Conservation (phyloP, 768 basidiomycete species). For the Lyophyllum decastes region DNA sequence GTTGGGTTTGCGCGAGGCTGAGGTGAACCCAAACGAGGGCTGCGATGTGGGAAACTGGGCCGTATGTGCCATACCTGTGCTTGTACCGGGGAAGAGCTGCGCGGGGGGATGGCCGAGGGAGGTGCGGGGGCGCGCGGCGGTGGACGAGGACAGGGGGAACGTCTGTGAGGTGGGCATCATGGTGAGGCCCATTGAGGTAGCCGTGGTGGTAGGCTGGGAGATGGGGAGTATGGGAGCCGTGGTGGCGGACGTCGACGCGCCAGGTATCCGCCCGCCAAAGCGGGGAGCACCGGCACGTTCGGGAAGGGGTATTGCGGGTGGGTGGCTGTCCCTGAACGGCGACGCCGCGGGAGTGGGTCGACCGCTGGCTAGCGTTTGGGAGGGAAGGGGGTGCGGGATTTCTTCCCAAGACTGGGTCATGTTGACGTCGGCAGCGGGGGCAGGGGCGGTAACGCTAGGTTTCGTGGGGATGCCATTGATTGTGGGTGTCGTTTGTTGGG, state of each 20-base stretch:
- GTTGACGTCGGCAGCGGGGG: slow-evolving; percentile 20
- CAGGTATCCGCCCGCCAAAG: slow-evolving; percentile 31
- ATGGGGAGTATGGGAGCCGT: slow-evolving; percentile 17
- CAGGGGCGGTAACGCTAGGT: neutral
- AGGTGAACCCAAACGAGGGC: slow-evolving; percentile 34
- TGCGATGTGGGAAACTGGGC: slow-evolving; percentile 1
- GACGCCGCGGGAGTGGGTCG: neutral
- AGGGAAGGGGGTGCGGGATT: slow-evolving; percentile 26
- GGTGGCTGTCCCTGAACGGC: neutral
- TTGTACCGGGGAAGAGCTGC: neutral
- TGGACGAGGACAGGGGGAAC: slow-evolving; percentile 19
- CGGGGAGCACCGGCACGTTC: slow-evolving; percentile 32
- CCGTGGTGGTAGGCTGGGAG: slow-evolving; percentile 5
- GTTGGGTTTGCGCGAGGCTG: slow-evolving; percentile 56
- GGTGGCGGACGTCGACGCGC: slow-evolving; percentile 15
- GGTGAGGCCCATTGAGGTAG: slow-evolving; percentile 6
- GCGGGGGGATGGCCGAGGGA: neutral
- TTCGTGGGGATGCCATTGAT: slow-evolving; percentile 10
- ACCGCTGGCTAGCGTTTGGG: slow-evolving; percentile 9
- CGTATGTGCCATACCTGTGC: neutral
- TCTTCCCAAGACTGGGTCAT: slow-evolving; percentile 72
- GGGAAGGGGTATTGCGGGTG: neutral
- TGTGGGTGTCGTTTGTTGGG: neutral
- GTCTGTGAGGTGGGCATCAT: slow-evolving; percentile 28
- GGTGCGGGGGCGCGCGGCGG: slow-evolving; percentile 1